Conservation (phyloP, 2,329 filamentous ascomycete genomes). For the Botrytis galanthina region DNA sequence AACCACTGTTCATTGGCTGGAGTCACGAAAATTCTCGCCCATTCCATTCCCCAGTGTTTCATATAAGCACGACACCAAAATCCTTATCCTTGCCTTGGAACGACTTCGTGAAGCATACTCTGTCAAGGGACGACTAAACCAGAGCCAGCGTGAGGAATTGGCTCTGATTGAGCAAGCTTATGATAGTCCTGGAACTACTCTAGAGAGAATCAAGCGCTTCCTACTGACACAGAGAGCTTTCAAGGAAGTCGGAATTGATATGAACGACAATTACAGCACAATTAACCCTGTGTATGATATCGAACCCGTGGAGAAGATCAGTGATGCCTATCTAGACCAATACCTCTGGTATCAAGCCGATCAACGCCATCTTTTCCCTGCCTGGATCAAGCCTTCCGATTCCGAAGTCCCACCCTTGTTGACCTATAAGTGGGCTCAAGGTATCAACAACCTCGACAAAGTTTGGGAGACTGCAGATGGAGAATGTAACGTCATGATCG, state of each 20-base stretch:
- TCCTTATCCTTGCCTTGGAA: constrained; percentile 91
- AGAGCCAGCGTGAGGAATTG: constrained; percentile 94
- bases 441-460: constrained; percentile 94
- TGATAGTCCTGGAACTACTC: constrained; percentile 91
- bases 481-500: constrained; percentile 97
- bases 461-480: constrained; percentile 94
- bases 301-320: constrained; percentile 99
- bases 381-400: constrained; percentile 99
- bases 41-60: constrained; percentile 99
- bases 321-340: constrained; percentile 96
- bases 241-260: constrained; percentile 99
- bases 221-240: constrained; percentile 95
- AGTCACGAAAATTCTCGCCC: constrained; percentile 96
- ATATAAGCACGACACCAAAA: constrained; percentile 99
- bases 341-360: constrained; percentile 99
- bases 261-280: constrained; percentile 99
- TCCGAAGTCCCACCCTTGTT: constrained; percentile 93
- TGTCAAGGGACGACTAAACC: constrained; percentile 93
- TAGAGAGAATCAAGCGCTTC: constrained; percentile 97
- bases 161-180: constrained; percentile 98
- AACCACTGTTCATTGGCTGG: constrained; percentile 97
- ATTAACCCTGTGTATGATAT: constrained; percentile 99
- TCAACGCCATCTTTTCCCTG: constrained; percentile 92
- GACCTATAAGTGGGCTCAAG: constrained; percentile 98
- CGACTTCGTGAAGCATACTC: constrained; percentile 93